Evolutionary conservation across 1,284 basidiomycete genomes (phyloP).

Genomic region (Schizophyllum amplum): DNA sequence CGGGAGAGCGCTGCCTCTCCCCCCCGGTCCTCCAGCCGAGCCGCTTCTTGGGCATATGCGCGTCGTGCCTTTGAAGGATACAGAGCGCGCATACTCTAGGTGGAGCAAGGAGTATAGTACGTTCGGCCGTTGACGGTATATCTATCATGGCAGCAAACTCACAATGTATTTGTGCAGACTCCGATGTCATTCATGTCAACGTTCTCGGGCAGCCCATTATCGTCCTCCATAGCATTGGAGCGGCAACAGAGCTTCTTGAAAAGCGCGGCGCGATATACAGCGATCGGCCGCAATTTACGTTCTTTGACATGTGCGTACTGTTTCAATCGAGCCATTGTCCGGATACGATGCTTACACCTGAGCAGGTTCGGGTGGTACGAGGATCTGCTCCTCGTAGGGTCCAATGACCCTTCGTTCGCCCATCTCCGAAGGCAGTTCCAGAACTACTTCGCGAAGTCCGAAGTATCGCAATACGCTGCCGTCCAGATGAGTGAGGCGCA

Average conservation of each 20-base stretch:
- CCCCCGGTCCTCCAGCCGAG: constrained; percentile 11
- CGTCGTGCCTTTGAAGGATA: constrained; percentile 8
- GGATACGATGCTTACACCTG: neutral
- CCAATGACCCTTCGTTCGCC: constrained; percentile 1
- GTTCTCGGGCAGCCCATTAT: constrained; percentile 8
- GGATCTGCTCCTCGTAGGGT: constrained; percentile 3
- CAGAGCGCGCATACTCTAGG: constrained; percentile 8
- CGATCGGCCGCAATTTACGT: constrained; percentile 5
- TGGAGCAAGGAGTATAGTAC: constrained; percentile 14
- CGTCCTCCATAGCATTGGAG: constrained; percentile 10
- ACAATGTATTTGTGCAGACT: neutral
- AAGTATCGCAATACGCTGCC: neutral
- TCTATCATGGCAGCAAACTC: neutral
- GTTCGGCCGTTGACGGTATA: no score
- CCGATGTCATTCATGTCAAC: constrained; percentile 6
- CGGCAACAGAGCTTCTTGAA: constrained; percentile 10
- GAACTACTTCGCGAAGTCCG: constrained; percentile 2
- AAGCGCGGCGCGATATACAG: constrained; percentile 11
- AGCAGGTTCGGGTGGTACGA: constrained; percentile 6
- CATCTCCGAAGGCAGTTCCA: constrained; percentile 6
- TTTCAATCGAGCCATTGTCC: no score
- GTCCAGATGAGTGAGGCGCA: constrained; percentile 5
- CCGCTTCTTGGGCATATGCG: constrained; percentile 15
- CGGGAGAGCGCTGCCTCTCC: constrained; percentile 1
- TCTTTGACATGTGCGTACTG: constrained; percentile 5